These are phyloP conservation scores for Cryptomeria japonica DNA, from an alignment of 75 land plant genomes.

Conservation along the genomic window DNA sequence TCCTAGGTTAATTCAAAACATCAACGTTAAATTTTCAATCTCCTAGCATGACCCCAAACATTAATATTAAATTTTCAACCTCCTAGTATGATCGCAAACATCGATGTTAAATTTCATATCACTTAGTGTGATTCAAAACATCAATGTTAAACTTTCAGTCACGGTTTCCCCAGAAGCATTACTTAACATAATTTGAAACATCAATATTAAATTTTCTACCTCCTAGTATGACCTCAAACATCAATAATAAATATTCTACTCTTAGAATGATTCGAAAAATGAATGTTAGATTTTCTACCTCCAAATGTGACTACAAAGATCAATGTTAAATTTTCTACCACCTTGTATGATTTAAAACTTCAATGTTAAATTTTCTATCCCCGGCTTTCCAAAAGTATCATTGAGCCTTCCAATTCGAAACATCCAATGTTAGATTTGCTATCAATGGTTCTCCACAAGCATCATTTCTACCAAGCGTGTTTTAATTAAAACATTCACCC, in stretches of 20 bases:
- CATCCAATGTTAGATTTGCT: too few species aligned
- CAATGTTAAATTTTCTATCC: not conserved
- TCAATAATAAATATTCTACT: not conserved
- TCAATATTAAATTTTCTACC: not conserved
- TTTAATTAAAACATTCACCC: too few species aligned
- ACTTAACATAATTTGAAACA: too few species aligned
- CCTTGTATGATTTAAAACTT: not conserved
- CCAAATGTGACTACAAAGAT: not conserved
- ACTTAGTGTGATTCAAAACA: too few species aligned
- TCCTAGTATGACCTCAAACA: not conserved
- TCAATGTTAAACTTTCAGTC: too few species aligned
- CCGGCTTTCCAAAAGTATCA: not conserved
- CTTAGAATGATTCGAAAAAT: not conserved
- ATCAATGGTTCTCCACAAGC: too few species aligned
- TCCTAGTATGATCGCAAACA: too few species aligned
- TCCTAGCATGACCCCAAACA: not conserved
- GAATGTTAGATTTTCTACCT: not conserved
- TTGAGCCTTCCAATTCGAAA: not conserved
- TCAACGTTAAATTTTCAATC: not conserved
- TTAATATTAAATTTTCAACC: not conserved
- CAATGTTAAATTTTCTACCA: not conserved
- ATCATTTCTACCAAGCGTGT: too few species aligned
- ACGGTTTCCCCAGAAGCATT: too few species aligned
- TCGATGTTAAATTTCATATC: not conserved
- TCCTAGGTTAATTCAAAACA: not conserved